Evolutionary conservation across 73 alveolate genomes (phyloP), one percentile per base, ranked within the genome.

Genomic region (Paramecium sexaurelia): DNA sequence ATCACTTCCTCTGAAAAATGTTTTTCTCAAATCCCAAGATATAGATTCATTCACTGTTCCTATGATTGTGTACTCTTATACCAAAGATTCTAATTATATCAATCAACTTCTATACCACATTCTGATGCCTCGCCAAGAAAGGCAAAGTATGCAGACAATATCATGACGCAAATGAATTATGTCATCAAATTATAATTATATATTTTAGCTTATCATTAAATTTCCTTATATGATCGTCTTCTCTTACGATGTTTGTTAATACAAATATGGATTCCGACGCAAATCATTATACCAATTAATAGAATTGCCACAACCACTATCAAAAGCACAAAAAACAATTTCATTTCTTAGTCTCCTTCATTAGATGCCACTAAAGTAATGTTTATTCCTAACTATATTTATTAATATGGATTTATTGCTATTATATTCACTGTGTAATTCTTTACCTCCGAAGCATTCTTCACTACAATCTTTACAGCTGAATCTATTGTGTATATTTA

Each of bases 101-200:
- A 61, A 26, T 26, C 9, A 32, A 22, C 67, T n/a, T n/a, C n/a
- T 15, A 17, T 61, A 61, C 83, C 83, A 24, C 83, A 61, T 29
- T 61, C 83, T 8, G 83, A 26, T 26, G 83, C 83, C 26, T 61
- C 2, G 3, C 47, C 43, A 29, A 29, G 83, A 22, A 32, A 27
- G 7, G 26, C 83, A 61, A 61, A 61, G n/a, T 26, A 11, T 3
- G 43, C 83, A 4, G 43, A 29, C 26, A 61, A 26, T 1, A 61
- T 61, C 39, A 27, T 29, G 47, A 61, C 83, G 43, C 39, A 61
- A 26, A 61, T 61, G 15, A 61, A 61, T 61, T 61, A 61, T 61
- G 83, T 61, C 83, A 61, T 61, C 83, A 24, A 61, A 61, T 29
- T 61, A 29, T 29, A 61, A 61, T 61, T 3, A 61, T 61, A 61